Base-by-base conservation (phyloP, 2,329 filamentous ascomycete species). In the Rhexocercosporidium sp. region DNA sequence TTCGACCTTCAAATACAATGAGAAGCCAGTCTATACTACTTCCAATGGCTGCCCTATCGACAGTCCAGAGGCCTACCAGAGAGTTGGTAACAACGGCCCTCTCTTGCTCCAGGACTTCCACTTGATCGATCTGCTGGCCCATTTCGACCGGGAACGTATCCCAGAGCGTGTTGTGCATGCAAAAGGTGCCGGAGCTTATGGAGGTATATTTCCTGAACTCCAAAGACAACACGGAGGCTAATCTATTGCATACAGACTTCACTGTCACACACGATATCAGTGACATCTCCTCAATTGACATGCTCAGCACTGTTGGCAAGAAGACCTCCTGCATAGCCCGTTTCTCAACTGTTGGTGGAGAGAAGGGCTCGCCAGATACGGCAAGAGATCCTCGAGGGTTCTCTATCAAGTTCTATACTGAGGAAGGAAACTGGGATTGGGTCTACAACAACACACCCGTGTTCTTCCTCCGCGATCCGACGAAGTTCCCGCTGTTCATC, bases 271-370 rank as follows among this genome's bases (percentile, higher is more conserved):
- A 82, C 46, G 82, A 85, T 63, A 64, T 74, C 22, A 82, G 84
- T 18, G 85, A 90, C 63, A 73, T 89, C 44, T 87, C 82, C 4
- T 79, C 80, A 1, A 84, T 85, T 37, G 76, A 81, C 63, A 81
- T 85, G 66, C 85, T 89, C 76, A 83, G 82, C 74, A 81, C 86
- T 65, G 91, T 37, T 3, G 53, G 90, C 70, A 92, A 92, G 80
- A 85, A 86, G 76, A 92, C 89, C 46, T 87, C 89, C 8, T 78
- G 91, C 68, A 84, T 88, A 1, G 84, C 86, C 34, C 86, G 91
- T 5, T 93, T 93, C 79, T 93, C 90, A 0, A 93, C 91, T 1
- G 91, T 93, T 4, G 90, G 90, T 75, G 90, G 90, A 67, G 90
- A 93, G 78, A 87, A 87, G 65, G 90, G 90, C 8, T 92, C 88